These are phyloP conservation scores for Solanum paucissectum DNA, from an alignment of 257 asterid species.

Conservation along the genomic window DNA sequence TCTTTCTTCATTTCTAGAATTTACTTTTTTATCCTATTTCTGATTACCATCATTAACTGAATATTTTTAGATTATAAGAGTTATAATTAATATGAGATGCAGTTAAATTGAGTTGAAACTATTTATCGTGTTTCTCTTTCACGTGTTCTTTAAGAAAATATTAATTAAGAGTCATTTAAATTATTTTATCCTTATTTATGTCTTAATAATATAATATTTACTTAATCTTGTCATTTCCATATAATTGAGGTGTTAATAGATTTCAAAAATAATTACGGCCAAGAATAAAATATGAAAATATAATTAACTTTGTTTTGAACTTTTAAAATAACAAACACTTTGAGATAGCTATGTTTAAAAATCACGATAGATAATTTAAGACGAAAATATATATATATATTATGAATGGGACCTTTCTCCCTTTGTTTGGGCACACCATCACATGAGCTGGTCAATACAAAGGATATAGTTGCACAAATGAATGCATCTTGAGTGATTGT, in stretches of 20 bases:
- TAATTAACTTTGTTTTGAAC: not conserved
- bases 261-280: not conserved
- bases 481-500: slow-evolving; percentile 44
- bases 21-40: not conserved
- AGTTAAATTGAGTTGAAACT: not conserved
- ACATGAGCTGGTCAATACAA: slow-evolving; percentile 25
- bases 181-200: not conserved
- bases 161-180: not conserved
- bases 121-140: not conserved
- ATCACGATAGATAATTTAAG: not conserved
- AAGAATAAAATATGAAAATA: not conserved
- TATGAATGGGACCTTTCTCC: not conserved
- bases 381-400: too few relatives aligned
- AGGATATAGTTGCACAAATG: slow-evolving; percentile 14
- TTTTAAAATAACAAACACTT: not conserved
- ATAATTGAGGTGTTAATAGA: not conserved
- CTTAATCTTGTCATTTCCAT: not conserved
- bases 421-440: slow-evolving; percentile 22
- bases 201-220: not conserved
- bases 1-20: not conserved
- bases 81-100: not conserved
- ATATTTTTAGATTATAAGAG: not conserved
- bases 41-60: not conserved
- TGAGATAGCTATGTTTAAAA: not conserved
- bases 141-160: not conserved